Percentiles rank a stretch among this genome's conserved stretches.
These are phyloP conservation scores for Rhododendron williamsianum DNA, from an alignment of 148 eudicot species.

Conservation along the genomic window DNA sequence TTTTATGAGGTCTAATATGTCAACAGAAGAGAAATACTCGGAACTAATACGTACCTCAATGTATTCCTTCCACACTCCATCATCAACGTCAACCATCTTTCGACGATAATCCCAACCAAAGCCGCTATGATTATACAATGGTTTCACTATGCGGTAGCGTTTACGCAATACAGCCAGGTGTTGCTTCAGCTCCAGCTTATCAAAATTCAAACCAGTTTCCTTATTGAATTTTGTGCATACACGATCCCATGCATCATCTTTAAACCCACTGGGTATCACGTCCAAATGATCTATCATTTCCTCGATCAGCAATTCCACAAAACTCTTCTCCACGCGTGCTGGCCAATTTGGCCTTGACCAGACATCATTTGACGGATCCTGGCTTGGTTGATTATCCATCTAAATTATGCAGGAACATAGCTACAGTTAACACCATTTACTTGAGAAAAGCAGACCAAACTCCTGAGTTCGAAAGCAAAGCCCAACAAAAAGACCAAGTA, in stretches of 20 bases:
- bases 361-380: slow-evolving; percentile 7
- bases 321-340: slow-evolving; percentile 16
- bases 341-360: slow-evolving; percentile 24
- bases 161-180: slow-evolving; percentile 12
- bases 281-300: slow-evolving; percentile 18
- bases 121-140: slow-evolving; percentile 18
- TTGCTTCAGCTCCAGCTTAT: slow-evolving; percentile 19
- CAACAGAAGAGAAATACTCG: neutral
- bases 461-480: neutral
- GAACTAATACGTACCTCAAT: slow-evolving; percentile 9
- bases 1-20: neutral
- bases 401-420: neutral
- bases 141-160: slow-evolving; percentile 17
- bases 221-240: slow-evolving; percentile 15
- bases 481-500: neutral
- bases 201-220: slow-evolving; percentile 14
- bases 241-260: slow-evolving; percentile 16
- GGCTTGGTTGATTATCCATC: slow-evolving; percentile 4
- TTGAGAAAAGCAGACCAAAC: neutral
- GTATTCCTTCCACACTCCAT: slow-evolving; percentile 16
- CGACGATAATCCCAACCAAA: slow-evolving; percentile 21
- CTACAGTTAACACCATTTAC: neutral
- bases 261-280: slow-evolving; percentile 15
- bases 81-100: slow-evolving; percentile 21
- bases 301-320: slow-evolving; percentile 19